Evolutionary conservation across 257 asterid genomes (phyloP), one percentile per base, ranked within the genome.

Genomic region (Salvia splendens): DNA sequence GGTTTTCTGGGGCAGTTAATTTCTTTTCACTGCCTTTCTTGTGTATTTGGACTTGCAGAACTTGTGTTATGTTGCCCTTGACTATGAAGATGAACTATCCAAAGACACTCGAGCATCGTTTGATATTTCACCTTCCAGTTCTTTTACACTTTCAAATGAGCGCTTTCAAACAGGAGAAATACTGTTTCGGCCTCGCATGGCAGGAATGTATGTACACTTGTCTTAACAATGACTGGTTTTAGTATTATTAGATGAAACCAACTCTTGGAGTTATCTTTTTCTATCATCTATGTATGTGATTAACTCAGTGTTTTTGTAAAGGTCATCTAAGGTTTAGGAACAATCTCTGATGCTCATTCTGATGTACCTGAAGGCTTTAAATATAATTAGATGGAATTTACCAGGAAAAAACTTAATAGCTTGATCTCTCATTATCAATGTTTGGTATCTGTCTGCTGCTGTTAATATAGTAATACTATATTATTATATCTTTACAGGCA

Each of bases 101-200:
- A 90, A 84, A 83, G 87, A 85, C 68, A 88, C 92, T 4, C 65
- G 68, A 64, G 92, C 95, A 63, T 83, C 97, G 48, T 86, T 80
- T 73, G 80, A 77, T 69, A 82, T 91, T 64, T 69, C 91, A 30
- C 65, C 92, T 16, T 83, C 89, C 73, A 86, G 77, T 60, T 77
- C 69, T 78, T 84, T 82, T 75, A 83, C 89, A 33, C 95, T 93
- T 67, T 88, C 97, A 59, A 80, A 80, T 79, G 99, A 93, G 78
- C 97, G 97, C 12, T 93, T 86, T 79, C 91, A 86, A 78, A 93
- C 99, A 4, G 99, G 97, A 79, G 99, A 93, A 75, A 82, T 93
- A 82, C 61, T 93, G 54, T 93, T 90, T 84, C 86, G 79, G 80
- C 97, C 97, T 59, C 95, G 85, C 67, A 80, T 90, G 62, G 95